A percentile compares a stretch with the other conserved stretches of the same genome.
Conservation (phyloP, 306 rosid genomes). For the Quercus rubra region DNA sequence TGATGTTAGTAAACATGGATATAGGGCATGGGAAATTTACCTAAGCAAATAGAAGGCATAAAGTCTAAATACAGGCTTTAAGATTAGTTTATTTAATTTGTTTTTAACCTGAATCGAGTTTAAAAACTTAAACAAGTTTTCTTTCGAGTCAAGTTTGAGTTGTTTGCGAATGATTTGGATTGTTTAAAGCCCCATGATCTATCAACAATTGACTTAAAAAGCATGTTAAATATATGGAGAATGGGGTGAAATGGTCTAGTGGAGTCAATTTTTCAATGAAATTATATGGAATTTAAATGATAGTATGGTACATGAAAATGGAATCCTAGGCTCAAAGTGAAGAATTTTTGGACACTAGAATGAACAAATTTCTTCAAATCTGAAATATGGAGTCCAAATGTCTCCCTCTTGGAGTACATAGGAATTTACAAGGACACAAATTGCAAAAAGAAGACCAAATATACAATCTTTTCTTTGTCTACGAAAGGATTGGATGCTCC, state of each 20-base stretch:
- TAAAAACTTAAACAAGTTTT: too few species aligned
- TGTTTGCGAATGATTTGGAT: too few species aligned
- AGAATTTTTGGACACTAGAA: conserved; percentile 26
- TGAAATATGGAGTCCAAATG: conserved; percentile 26
- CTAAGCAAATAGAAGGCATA: too few species aligned
- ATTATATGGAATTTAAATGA: not conserved
- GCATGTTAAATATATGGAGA: conserved; percentile 15
- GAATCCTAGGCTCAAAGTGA: conserved; percentile 24
- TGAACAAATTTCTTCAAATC: conserved; percentile 21
- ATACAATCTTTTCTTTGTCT: not conserved
- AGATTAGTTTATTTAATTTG: too few species aligned
- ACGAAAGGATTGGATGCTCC: conserved; percentile 10
- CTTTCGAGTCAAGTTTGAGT: too few species aligned
- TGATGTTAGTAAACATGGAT: too few species aligned
- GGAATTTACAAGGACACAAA: conserved; percentile 15
- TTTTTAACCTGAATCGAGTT: too few species aligned
- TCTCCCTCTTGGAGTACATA: conserved; percentile 36
- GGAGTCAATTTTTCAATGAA: not conserved
- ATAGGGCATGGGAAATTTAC: too few species aligned
- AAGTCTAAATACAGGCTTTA: too few species aligned
- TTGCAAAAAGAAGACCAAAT: conserved; percentile 22
- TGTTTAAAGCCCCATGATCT: too few species aligned
- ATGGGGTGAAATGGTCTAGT: conserved; percentile 7
- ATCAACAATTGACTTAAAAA: conserved; percentile 10
- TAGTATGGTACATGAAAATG: not conserved